phyloP scores from a whole-genome alignment of 176 grass and related monocot species.

The Luzula sylvatica region DNA sequence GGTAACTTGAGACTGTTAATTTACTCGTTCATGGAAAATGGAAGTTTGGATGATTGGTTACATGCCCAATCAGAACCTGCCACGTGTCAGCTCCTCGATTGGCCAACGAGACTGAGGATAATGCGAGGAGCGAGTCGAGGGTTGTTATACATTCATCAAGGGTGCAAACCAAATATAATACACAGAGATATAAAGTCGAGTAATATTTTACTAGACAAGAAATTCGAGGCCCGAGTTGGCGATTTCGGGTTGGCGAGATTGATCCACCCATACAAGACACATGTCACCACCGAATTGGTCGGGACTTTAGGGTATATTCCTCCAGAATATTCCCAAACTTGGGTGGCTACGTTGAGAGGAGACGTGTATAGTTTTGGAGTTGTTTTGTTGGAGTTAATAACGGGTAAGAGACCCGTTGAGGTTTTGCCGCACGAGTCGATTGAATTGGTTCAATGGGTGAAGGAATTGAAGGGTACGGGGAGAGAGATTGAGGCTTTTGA shows the following conservation, averaged over 20 bases:
- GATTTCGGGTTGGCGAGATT: conserved; percentile 85
- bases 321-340: conserved; percentile 76
- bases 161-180: conserved; percentile 65
- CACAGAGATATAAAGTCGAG: conserved; percentile 91
- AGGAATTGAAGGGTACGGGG: conserved; percentile 37
- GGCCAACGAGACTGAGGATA: conserved; percentile 63
- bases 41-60: conserved; percentile 85
- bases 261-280: conserved; percentile 69
- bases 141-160: conserved; percentile 75
- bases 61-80: conserved; percentile 26
- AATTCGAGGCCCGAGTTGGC: conserved; percentile 66
- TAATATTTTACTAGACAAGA: conserved; percentile 78
- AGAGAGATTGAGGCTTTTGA: conserved; percentile 48
- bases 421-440: conserved; percentile 33
- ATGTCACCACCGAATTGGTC: conserved; percentile 77
- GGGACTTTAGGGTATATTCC: conserved; percentile 93
- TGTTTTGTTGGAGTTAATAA: conserved; percentile 75
- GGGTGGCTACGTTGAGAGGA: conserved; percentile 63
- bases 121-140: conserved; percentile 59
- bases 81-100: conserved; percentile 43
- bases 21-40: conserved; percentile 97
- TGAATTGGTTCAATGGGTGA: conserved; percentile 72
- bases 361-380: conserved; percentile 93
- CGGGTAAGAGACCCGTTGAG: conserved; percentile 69
- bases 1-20: conserved; percentile 56